Percentiles rank a stretch among this genome's conserved stretches.
Evolutionary conservation across 306 rosid genomes (phyloP).

Genomic region (Comarum palustre): DNA sequence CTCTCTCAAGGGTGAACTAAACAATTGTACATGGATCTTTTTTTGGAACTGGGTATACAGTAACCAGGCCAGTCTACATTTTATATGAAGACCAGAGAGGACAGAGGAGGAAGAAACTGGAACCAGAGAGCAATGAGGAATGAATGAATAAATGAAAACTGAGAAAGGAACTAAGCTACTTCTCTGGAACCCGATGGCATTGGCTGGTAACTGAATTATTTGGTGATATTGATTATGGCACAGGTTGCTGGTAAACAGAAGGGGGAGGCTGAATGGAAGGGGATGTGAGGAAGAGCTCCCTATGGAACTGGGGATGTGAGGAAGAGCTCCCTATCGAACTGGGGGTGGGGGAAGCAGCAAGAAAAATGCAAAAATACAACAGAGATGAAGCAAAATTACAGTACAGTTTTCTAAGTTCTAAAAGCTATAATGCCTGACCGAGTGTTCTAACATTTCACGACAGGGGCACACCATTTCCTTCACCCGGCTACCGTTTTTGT

Average conservation of each 20-base stretch:
- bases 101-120: slow-evolving; percentile 29
- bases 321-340: slow-evolving; percentile 34
- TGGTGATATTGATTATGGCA: slow-evolving; percentile 52
- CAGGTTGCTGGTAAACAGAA: slow-evolving; percentile 40
- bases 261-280: slow-evolving; percentile 44
- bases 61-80: slow-evolving; percentile 39
- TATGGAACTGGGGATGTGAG: slow-evolving; percentile 28
- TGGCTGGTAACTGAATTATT: slow-evolving; percentile 59
- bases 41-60: slow-evolving; percentile 33
- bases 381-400: slow-evolving; percentile 26
- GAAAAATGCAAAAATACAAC: slow-evolving; percentile 30
- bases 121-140: slow-evolving; percentile 82
- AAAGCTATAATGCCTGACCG: slow-evolving; percentile 85
- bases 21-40: slow-evolving; percentile 49
- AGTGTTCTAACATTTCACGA: slow-evolving; percentile 80
- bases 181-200: slow-evolving; percentile 54
- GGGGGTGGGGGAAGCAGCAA: slow-evolving; percentile 30
- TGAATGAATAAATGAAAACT: slow-evolving; percentile 80
- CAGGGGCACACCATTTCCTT: slow-evolving; percentile 88
- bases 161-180: slow-evolving; percentile 59
- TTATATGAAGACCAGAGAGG: background rate
- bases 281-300: slow-evolving; percentile 33
- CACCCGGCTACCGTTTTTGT: slow-evolving; percentile 74
- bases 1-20: slow-evolving; percentile 31
- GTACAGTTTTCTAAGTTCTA: slow-evolving; percentile 39